Evolutionary conservation across 129 eudicot species (phyloP).

Genomic region (Rutidosis leptorrhynchoides): DNA sequence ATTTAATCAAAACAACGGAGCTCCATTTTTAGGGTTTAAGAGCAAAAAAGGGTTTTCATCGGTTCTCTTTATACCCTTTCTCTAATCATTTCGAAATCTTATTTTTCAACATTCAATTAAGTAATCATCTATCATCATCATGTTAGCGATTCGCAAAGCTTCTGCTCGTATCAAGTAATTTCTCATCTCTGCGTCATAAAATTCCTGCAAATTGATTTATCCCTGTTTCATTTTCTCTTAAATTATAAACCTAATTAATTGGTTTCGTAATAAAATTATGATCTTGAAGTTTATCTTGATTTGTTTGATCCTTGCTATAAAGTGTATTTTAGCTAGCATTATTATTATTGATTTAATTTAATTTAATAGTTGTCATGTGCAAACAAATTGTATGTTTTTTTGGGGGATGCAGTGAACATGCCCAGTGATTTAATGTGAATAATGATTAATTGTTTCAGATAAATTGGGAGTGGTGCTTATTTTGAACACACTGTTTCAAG

Average conservation of each 20-base stretch:
- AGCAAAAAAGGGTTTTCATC: background rate
- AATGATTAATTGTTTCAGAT: too few relatives aligned
- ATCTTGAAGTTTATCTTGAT: background rate
- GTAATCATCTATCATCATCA: background rate
- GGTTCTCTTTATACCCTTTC: background rate
- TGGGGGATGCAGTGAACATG: too few relatives aligned
- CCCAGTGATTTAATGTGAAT: too few relatives aligned
- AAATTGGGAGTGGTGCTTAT: too few relatives aligned
- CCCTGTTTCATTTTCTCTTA: background rate
- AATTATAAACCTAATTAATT: background rate
- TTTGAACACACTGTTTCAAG: too few relatives aligned
- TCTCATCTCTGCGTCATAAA: background rate
- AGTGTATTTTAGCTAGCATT: background rate
- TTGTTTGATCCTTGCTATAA: background rate
- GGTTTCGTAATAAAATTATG: too few relatives aligned
- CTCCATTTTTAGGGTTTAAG: conserved; percentile 10
- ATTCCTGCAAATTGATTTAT: background rate
- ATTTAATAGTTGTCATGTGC: background rate
- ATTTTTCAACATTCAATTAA: background rate
- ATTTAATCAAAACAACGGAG: background rate
- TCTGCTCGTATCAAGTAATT: conserved; percentile 29
- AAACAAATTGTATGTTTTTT: too few relatives aligned
- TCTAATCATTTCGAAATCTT: background rate
- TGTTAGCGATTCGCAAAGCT: conserved; percentile 38
- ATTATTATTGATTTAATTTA: background rate